These are phyloP conservation scores for Arachnopeziza araneosa DNA, from an alignment of 2,329 filamentous ascomycete species.

Conservation along the genomic window DNA sequence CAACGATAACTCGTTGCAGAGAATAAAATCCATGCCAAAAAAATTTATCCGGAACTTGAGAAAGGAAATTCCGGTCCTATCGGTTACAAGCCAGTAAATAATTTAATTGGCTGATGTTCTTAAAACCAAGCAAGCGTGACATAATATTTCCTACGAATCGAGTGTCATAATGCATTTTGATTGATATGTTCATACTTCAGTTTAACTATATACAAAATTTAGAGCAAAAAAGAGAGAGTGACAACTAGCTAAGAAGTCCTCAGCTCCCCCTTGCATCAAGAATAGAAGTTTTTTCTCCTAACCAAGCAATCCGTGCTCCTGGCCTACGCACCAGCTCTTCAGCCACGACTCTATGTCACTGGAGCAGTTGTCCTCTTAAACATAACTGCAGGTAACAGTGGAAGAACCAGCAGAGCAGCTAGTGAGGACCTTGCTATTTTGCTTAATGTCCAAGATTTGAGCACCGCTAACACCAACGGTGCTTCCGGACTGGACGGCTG, in stretches of 20 bases:
- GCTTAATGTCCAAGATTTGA: slow-evolving; percentile 39
- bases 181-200: background rate
- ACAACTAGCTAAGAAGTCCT: background rate
- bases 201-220: background rate
- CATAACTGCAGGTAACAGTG: slow-evolving; percentile 16
- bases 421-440: slow-evolving; percentile 32
- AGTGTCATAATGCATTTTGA: background rate
- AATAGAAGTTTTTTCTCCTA: background rate
- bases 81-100: too few species aligned
- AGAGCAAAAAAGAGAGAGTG: background rate
- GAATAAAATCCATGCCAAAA: too few species aligned
- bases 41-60: too few species aligned
- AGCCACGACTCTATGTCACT: background rate
- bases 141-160: background rate
- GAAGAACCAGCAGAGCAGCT: slow-evolving; percentile 10
- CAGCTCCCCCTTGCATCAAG: background rate
- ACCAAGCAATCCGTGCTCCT: background rate
- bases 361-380: slow-evolving; percentile 4
- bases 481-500: slow-evolving; percentile 29
- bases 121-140: too few species aligned
- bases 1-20: too few species aligned
- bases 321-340: background rate
- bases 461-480: slow-evolving; percentile 31
- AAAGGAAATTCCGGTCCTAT: too few species aligned
- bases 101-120: too few species aligned